Conservation (phyloP, 73 alveolate species). For the Symbiodinium natans region DNA sequence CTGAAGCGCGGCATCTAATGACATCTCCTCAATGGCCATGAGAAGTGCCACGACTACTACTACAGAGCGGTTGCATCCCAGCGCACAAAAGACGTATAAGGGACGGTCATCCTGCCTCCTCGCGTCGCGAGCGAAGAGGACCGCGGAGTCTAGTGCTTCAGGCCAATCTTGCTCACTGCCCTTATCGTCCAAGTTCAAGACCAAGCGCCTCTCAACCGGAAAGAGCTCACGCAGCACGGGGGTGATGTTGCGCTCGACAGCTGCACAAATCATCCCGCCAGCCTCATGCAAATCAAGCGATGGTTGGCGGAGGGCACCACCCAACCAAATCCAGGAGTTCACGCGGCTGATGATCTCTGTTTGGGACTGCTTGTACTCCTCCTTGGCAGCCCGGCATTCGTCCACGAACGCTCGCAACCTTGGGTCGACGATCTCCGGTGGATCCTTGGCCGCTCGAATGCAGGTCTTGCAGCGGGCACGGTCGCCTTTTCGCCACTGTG, state of each 20-base stretch:
- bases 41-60: conserved; percentile 55
- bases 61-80: conserved; percentile 90
- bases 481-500: conserved; percentile 35
- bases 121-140: conserved; percentile 17
- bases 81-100: conserved; percentile 43
- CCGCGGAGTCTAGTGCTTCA: conserved; percentile 6
- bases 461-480: conserved; percentile 65
- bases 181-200: conserved; percentile 55
- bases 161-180: conserved; percentile 62
- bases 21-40: conserved; percentile 53
- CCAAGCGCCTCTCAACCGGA: background rate
- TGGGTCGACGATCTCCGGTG: conserved; percentile 37
- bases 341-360: conserved; percentile 52
- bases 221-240: conserved; percentile 8
- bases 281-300: background rate
- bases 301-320: conserved; percentile 48
- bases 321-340: conserved; percentile 57
- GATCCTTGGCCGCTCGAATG: conserved; percentile 50
- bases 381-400: conserved; percentile 76
- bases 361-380: conserved; percentile 41
- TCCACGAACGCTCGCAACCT: conserved; percentile 43
- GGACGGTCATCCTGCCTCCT: background rate
- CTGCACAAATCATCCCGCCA: conserved; percentile 47
- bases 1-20: conserved; percentile 28
- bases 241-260: conserved; percentile 38